Evolutionary conservation across 2,329 filamentous ascomycete genomes (phyloP).

Genomic region (Pestalotiopsis sp.): DNA sequence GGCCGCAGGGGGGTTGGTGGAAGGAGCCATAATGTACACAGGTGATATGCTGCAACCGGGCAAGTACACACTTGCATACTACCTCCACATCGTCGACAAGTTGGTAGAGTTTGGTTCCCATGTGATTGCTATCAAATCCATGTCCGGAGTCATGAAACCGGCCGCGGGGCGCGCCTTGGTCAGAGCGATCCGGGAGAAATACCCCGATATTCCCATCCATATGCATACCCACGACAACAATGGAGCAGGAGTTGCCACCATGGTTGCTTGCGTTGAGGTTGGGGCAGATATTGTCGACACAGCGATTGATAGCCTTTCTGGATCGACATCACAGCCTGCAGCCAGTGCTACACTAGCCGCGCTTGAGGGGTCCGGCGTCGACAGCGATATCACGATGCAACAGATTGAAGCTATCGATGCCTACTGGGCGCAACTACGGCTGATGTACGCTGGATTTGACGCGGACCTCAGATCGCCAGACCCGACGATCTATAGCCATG

Average conservation of each 20-base stretch:
- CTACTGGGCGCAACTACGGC: constrained; percentile 96
- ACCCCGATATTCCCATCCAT: constrained; percentile 95
- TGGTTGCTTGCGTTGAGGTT: constrained; percentile 92
- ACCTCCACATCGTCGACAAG: constrained; percentile 85
- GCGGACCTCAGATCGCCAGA: constrained; percentile 91
- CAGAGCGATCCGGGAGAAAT: constrained; percentile 86
- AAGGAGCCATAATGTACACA: constrained; percentile 58
- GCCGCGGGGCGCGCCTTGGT: constrained; percentile 85
- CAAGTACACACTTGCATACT: constrained; percentile 60
- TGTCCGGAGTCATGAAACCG: constrained; percentile 97
- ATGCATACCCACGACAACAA: constrained; percentile 99
- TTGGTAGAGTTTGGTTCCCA: constrained; percentile 88
- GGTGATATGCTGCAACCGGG: no score
- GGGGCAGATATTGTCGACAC: constrained; percentile 95
- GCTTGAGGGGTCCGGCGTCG: constrained; percentile 78
- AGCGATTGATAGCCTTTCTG: constrained; percentile 93
- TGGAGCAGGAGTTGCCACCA: constrained; percentile 95
- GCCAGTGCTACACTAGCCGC: constrained; percentile 94
- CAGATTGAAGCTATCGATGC: constrained; percentile 86
- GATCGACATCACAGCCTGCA: constrained; percentile 98
- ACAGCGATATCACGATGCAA: constrained; percentile 77
- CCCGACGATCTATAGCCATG: constrained; percentile 97
- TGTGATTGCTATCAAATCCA: constrained; percentile 89
- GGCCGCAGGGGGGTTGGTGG: constrained; percentile 91
- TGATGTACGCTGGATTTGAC: constrained; percentile 98